Evolutionary conservation across 1,284 basidiomycete genomes (phyloP).

Genomic region (Xanthoconium separans): DNA sequence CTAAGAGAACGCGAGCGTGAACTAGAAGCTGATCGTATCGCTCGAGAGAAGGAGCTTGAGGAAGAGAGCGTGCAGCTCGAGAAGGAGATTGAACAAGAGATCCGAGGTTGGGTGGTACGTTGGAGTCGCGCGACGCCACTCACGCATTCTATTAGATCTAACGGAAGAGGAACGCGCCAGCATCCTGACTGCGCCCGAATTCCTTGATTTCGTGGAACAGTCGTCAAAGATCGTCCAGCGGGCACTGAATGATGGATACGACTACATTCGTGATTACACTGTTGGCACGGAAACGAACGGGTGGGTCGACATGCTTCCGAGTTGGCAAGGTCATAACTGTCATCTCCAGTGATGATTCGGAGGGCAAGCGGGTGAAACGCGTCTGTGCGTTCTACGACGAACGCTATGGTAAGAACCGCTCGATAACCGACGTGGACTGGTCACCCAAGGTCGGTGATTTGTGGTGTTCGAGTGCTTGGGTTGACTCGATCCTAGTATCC

Average conservation of each 20-base stretch:
- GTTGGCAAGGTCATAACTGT: constrained; percentile 2
- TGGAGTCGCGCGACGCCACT: background rate
- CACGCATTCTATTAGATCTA: constrained; percentile 55
- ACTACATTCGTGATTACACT: constrained; percentile 95
- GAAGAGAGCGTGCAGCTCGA: constrained; percentile 79
- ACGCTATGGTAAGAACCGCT: constrained; percentile 84
- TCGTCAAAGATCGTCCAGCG: constrained; percentile 95
- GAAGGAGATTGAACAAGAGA: constrained; percentile 79
- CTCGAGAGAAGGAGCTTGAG: constrained; percentile 77
- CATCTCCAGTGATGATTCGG: constrained; percentile 74
- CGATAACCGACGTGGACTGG: constrained; percentile 97
- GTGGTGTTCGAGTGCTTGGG: background rate
- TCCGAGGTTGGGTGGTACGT: constrained; percentile 53
- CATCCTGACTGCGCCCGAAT: constrained; percentile 84
- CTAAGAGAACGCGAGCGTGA: constrained; percentile 61
- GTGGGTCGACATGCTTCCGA: constrained; percentile 41
- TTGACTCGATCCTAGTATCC: constrained; percentile 67
- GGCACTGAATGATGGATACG: constrained; percentile 95
- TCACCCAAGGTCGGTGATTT: constrained; percentile 75
- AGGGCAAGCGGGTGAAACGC: constrained; percentile 84
- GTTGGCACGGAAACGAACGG: constrained; percentile 74
- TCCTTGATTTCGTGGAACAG: constrained; percentile 90
- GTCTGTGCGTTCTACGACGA: constrained; percentile 90
- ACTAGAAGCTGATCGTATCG: constrained; percentile 63
- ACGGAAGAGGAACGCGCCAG: constrained; percentile 80